Percentiles rank a stretch among this genome's conserved stretches.
Evolutionary conservation across 1,284 basidiomycete genomes (phyloP).

Genomic region (Coriolopsis trogii): DNA sequence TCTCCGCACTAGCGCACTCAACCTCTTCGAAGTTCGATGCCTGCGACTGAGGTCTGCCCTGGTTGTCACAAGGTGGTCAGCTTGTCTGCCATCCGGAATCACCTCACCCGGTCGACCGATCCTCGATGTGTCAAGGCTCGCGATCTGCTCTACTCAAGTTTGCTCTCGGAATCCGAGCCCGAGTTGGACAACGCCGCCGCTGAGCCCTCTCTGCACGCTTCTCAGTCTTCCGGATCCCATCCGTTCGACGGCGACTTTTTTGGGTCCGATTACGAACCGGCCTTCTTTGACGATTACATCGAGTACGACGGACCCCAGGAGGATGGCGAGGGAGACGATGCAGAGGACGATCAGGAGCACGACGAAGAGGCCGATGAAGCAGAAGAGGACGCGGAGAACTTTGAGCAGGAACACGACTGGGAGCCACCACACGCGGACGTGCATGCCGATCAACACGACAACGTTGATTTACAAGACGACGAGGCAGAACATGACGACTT

Average conservation of each 20-base stretch:
- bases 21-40: too few species aligned
- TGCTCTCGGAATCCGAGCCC: too few species aligned
- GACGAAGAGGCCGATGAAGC: background rate
- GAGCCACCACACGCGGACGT: too few species aligned
- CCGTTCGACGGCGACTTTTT: constrained; percentile 6
- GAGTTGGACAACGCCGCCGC: background rate
- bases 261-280: background rate
- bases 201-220: background rate
- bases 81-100: background rate
- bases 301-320: background rate
- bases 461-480: too few species aligned
- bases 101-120: background rate
- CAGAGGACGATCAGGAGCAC: background rate
- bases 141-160: background rate
- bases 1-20: background rate
- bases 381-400: background rate
- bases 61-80: background rate
- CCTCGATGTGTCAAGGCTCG: background rate
- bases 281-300: background rate
- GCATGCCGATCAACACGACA: too few species aligned
- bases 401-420: background rate
- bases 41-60: background rate
- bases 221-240: background rate
- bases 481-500: too few species aligned
- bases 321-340: background rate